phyloP scores from a whole-genome alignment of 2,329 filamentous ascomycete species.

The Aspergillus sp. region DNA sequence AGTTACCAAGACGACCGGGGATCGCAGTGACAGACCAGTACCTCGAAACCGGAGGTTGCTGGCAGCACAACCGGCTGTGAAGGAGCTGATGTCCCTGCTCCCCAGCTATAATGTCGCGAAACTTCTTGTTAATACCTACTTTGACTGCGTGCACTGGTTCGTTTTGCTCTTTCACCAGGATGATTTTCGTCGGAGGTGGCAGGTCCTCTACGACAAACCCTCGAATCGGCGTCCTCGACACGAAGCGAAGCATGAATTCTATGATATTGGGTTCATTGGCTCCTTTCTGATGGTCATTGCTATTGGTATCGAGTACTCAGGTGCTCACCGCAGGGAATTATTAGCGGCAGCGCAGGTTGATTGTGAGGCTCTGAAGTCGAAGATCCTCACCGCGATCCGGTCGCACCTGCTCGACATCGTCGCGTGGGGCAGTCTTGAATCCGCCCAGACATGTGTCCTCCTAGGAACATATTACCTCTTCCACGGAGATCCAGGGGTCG shows the following conservation, averaged over 20 bases:
- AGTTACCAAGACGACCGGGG: too few species aligned
- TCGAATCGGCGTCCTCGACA: not conserved
- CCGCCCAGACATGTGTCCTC: constrained; percentile 41
- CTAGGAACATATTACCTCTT: constrained; percentile 46
- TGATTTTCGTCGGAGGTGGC: constrained; percentile 33
- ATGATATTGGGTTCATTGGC: constrained; percentile 22
- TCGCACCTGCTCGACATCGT: constrained; percentile 30
- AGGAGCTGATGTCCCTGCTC: constrained; percentile 19
- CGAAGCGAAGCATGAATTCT: not conserved
- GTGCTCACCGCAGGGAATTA: constrained; percentile 14
- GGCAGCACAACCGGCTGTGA: not conserved
- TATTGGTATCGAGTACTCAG: constrained; percentile 30
- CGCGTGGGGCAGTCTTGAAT: constrained; percentile 32
- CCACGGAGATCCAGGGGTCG: constrained; percentile 41
- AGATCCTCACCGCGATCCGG: constrained; percentile 17
- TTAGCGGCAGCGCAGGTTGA: constrained; percentile 13
- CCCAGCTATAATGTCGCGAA: constrained; percentile 28
- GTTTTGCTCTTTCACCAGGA: constrained; percentile 44
- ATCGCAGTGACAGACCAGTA: not conserved
- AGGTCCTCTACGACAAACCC: constrained; percentile 19
- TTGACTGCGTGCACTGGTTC: constrained; percentile 48
- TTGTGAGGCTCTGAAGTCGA: not conserved
- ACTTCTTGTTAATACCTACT: constrained; percentile 42
- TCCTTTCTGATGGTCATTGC: constrained; percentile 31
- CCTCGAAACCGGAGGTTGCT: not conserved